These are phyloP conservation scores for Lathyrus aphaca DNA, from an alignment of 306 rosid species.

Conservation along the genomic window DNA sequence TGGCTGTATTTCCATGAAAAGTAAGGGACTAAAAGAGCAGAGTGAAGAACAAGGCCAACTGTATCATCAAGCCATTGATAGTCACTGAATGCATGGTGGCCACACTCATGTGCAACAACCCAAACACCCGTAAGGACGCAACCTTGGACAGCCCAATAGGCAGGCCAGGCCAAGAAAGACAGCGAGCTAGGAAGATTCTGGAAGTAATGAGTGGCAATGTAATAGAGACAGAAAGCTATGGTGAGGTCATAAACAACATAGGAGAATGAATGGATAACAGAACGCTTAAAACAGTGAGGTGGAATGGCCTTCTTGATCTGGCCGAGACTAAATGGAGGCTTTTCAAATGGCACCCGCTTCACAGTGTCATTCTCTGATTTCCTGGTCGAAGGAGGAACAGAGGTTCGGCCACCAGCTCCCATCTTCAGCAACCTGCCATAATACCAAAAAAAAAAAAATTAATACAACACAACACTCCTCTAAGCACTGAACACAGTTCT, in stretches of 20 bases:
- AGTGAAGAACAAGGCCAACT: slow-evolving; percentile 87
- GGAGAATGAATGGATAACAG: slow-evolving; percentile 73
- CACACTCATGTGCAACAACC: slow-evolving; percentile 97
- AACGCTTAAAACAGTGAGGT: slow-evolving; percentile 84
- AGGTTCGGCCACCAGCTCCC: slow-evolving; percentile 96
- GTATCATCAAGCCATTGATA: slow-evolving; percentile 93
- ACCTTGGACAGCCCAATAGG: slow-evolving; percentile 72
- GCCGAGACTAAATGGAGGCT: slow-evolving; percentile 75
- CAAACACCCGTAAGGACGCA: slow-evolving; percentile 91
- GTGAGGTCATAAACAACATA: slow-evolving; percentile 66
- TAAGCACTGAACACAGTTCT: no score
- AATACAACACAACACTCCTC: slow-evolving; percentile 13
- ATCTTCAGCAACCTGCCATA: slow-evolving; percentile 58
- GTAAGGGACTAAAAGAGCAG: slow-evolving; percentile 87
- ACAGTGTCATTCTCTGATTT: slow-evolving; percentile 46
- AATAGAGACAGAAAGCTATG: slow-evolving; percentile 57
- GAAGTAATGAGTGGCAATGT: slow-evolving; percentile 66
- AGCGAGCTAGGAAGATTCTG: slow-evolving; percentile 51
- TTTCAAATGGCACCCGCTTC: slow-evolving; percentile 71
- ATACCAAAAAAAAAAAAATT: slow-evolving; percentile 11
- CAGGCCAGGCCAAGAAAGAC: slow-evolving; percentile 68
- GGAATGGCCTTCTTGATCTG: slow-evolving; percentile 82
- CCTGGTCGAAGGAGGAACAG: slow-evolving; percentile 55
- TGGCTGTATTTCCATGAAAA: slow-evolving; percentile 99
- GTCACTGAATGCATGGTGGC: slow-evolving; percentile 97